Evolutionary conservation across 225 moss, liverwort and hornwort species (phyloP).

Genomic region (Bryoerythrophyllum caledonicum): DNA sequence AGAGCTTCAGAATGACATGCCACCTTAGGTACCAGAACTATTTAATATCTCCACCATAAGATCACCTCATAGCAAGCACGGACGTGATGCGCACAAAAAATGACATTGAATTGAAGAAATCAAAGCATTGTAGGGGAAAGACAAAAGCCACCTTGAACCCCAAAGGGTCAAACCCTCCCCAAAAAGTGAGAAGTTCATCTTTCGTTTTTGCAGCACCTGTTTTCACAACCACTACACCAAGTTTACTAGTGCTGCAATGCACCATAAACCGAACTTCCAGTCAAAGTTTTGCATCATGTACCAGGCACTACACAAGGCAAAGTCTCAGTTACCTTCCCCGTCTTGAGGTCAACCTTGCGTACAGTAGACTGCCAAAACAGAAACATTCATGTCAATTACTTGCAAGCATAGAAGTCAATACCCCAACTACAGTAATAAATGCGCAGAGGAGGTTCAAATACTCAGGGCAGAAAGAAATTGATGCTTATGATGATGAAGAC

Average conservation of each 20-base stretch:
- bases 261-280: slow-evolving; percentile 17
- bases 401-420: slow-evolving; percentile 12
- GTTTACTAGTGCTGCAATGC: slow-evolving; percentile 19
- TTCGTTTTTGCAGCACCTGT: slow-evolving; percentile 68
- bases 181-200: slow-evolving; percentile 57
- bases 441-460: slow-evolving; percentile 8
- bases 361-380: slow-evolving; percentile 81
- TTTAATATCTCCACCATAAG: slow-evolving; percentile 11
- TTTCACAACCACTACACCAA: slow-evolving; percentile 22
- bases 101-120: not conserved
- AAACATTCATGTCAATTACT: slow-evolving; percentile 26
- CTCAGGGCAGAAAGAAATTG: slow-evolving; percentile 4
- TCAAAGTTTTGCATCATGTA: slow-evolving; percentile 17
- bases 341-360: slow-evolving; percentile 81
- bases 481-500: slow-evolving; percentile 17
- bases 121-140: slow-evolving; percentile 6
- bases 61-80: slow-evolving; percentile 11
- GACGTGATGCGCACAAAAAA: slow-evolving; percentile 10
- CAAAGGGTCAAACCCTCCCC: slow-evolving; percentile 98
- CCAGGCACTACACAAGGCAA: slow-evolving; percentile 8
- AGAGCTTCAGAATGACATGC: not conserved
- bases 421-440: not conserved
- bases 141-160: slow-evolving; percentile 70
- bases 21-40: slow-evolving; percentile 7
- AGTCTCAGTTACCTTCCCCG: slow-evolving; percentile 73